phyloP scores from a whole-genome alignment of 1,284 basidiomycete genomes.

The Fomitopsis palustris region DNA sequence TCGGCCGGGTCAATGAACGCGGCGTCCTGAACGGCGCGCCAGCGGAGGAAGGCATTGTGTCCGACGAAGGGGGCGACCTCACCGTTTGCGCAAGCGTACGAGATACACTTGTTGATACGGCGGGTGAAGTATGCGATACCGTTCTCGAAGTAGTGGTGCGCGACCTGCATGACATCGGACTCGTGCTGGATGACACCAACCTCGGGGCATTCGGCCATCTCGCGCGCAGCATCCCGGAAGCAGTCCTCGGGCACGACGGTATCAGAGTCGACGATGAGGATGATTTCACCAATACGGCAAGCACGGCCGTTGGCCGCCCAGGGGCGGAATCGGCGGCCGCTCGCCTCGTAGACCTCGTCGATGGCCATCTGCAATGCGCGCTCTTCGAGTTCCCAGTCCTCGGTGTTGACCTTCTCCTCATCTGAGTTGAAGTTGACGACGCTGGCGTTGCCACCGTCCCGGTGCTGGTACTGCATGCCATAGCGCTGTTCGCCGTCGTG shows the following conservation, averaged over 20 bases:
- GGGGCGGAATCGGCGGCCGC: constrained; percentile 33
- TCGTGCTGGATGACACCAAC: constrained; percentile 52
- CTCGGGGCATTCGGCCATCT: constrained; percentile 49
- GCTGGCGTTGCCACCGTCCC: constrained; percentile 28
- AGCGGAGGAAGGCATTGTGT: constrained; percentile 58
- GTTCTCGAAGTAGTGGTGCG: constrained; percentile 57
- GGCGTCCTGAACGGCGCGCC: constrained; percentile 52
- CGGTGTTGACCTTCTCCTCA: constrained; percentile 7
- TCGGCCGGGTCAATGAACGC: constrained; percentile 43
- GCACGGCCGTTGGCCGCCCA: constrained; percentile 41
- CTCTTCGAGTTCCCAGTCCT: constrained; percentile 34
- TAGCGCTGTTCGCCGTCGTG: constrained; percentile 21
- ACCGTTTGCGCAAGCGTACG: constrained; percentile 46
- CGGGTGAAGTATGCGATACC: constrained; percentile 56
- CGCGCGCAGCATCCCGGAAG: constrained; percentile 52
- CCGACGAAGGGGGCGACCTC: constrained; percentile 57
- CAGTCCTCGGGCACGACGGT: constrained; percentile 60
- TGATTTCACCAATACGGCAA: constrained; percentile 39
- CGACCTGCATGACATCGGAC: constrained; percentile 52
- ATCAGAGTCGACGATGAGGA: constrained; percentile 51
- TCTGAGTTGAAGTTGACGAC: constrained; percentile 15
- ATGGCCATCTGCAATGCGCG: constrained; percentile 37
- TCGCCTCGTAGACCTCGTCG: constrained; percentile 39
- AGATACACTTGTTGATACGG: constrained; percentile 43
- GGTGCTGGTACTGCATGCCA: constrained; percentile 34